A percentile compares a stretch with the other conserved stretches of the same genome.
These are phyloP conservation scores for Jimgerdemannia lactiflua DNA, from an alignment of 192 early-diverging fungal genomes.

Conservation along the genomic window DNA sequence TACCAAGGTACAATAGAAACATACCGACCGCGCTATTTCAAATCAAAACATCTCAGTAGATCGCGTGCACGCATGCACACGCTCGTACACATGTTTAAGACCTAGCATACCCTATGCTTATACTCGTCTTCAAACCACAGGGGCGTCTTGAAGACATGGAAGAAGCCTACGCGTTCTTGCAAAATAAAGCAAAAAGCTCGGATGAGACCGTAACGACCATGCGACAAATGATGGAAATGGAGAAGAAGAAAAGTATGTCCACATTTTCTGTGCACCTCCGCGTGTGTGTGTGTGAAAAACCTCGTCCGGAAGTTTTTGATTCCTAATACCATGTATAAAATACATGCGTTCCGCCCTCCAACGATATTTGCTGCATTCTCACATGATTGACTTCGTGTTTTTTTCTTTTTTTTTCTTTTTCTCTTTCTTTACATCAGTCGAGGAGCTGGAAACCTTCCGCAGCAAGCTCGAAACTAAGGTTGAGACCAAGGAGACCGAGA, in stretches of 20 bases:
- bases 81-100: too few species aligned
- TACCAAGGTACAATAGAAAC: constrained; percentile 37
- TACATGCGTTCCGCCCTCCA: too few species aligned
- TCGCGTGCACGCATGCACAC: too few species aligned
- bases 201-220: constrained; percentile 46
- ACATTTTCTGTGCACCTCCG: constrained; percentile 9
- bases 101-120: too few species aligned
- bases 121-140: constrained; percentile 14
- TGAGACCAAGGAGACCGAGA: constrained; percentile 64
- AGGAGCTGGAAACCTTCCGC: constrained; percentile 40
- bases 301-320: neutral
- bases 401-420: too few species aligned
- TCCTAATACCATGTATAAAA: too few species aligned
- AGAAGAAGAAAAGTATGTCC: constrained; percentile 38
- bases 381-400: too few species aligned
- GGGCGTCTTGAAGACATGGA: constrained; percentile 85
- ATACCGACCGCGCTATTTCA: too few species aligned
- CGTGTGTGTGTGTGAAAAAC: neutral
- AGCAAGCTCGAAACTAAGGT: constrained; percentile 47
- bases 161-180: constrained; percentile 36
- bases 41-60: too few species aligned
- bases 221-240: constrained; percentile 46
- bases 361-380: too few species aligned
- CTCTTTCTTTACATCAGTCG: constrained; percentile 7
- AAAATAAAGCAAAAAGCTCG: constrained; percentile 44